Percentiles rank a stretch among this genome's conserved stretches.
These are phyloP conservation scores for Cercospora berteroae DNA, from an alignment of 2,329 filamentous ascomycete genomes.

Conservation along the genomic window DNA sequence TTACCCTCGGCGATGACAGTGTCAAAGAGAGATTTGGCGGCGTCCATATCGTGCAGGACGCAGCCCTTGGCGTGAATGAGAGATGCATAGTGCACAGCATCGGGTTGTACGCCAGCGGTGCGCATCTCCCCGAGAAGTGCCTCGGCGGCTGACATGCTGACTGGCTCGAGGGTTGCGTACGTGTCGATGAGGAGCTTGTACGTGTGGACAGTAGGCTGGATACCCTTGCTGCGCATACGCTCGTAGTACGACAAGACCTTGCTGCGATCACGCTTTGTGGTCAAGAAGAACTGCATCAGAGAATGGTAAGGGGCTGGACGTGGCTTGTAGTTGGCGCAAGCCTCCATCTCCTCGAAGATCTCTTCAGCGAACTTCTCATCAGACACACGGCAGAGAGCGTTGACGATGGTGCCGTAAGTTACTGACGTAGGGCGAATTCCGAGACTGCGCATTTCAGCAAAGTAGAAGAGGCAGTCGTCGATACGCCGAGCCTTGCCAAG, in stretches of 20 bases:
- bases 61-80: slow-evolving; percentile 95
- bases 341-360: slow-evolving; percentile 98
- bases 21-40: slow-evolving; percentile 79
- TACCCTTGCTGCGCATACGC: slow-evolving; percentile 83
- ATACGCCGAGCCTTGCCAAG: slow-evolving; percentile 96
- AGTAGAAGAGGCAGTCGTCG: slow-evolving; percentile 97
- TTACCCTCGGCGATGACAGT: slow-evolving; percentile 66
- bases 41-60: slow-evolving; percentile 84
- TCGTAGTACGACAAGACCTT: slow-evolving; percentile 95
- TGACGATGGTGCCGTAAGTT: slow-evolving; percentile 97
- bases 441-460: slow-evolving; percentile 91
- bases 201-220: slow-evolving; percentile 89
- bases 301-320: slow-evolving; percentile 97
- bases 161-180: slow-evolving; percentile 86
- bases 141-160: slow-evolving; percentile 85
- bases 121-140: slow-evolving; percentile 77
- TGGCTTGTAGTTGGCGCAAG: slow-evolving; percentile 97
- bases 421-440: slow-evolving; percentile 95
- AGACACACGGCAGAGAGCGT: slow-evolving; percentile 92
- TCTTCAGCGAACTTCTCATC: slow-evolving; percentile 98
- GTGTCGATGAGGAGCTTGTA: slow-evolving; percentile 97
- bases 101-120: slow-evolving; percentile 69
- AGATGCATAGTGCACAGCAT: slow-evolving; percentile 93
- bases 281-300: slow-evolving; percentile 99
- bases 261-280: slow-evolving; percentile 89